phyloP scores from a whole-genome alignment of 352 stramenopile species.

The Elongisporangium undulatum region DNA sequence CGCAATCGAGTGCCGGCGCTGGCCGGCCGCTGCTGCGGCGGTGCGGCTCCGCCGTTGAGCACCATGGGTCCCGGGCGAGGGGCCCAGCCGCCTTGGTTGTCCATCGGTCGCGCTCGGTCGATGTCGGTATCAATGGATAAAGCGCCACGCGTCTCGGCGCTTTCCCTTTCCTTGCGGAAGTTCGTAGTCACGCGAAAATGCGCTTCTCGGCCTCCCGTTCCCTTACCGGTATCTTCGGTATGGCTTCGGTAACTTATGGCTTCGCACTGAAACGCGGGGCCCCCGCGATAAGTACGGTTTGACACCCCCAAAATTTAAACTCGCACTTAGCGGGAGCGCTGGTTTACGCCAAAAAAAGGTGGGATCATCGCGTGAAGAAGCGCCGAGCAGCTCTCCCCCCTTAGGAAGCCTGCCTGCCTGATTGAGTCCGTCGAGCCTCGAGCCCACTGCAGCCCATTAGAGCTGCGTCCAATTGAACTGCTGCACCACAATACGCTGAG shows the following conservation, averaged over 20 bases:
- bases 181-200: not conserved
- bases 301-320: not conserved
- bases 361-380: not conserved
- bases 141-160: not conserved
- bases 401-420: not conserved
- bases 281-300: not conserved
- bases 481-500: not conserved
- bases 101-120: not conserved
- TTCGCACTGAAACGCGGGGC: not conserved
- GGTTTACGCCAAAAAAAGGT: not conserved
- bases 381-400: not conserved
- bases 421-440: not conserved
- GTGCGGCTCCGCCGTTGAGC: not conserved
- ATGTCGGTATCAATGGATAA: not conserved
- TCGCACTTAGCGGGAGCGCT: not conserved
- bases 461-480: not conserved
- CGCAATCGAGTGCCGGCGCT: slow-evolving; percentile 57
- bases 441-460: not conserved
- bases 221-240: not conserved
- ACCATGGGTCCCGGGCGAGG: not conserved
- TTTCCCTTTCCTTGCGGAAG: not conserved
- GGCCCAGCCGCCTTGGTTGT: not conserved
- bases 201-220: not conserved
- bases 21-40: slow-evolving; percentile 24
- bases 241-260: not conserved